Evolutionary conservation across 768 basidiomycete genomes (phyloP).

Genomic region (Fomitopsis pulvina): DNA sequence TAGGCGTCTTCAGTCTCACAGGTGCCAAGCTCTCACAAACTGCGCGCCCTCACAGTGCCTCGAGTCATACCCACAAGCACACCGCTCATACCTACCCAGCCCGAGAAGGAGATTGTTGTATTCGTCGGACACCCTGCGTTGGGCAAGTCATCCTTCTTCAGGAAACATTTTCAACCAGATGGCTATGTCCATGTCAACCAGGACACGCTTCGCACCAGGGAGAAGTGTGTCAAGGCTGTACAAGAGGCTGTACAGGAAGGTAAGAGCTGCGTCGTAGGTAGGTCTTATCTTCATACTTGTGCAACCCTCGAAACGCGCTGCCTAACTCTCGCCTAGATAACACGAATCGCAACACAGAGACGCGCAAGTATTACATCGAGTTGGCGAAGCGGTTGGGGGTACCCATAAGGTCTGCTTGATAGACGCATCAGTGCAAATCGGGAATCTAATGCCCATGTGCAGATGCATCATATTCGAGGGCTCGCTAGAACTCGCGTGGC

Average conservation of each 20-base stretch:
- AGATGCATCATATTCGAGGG: constrained; percentile 77
- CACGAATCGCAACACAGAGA: constrained; percentile 74
- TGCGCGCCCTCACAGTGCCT: constrained; percentile 32
- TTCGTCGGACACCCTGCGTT: constrained; percentile 57
- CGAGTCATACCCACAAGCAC: constrained; percentile 42
- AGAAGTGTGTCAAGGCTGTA: constrained; percentile 66
- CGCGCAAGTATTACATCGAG: constrained; percentile 66
- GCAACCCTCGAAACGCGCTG: background rate
- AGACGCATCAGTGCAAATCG: background rate
- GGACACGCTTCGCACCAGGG: constrained; percentile 67
- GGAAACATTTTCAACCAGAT: constrained; percentile 53
- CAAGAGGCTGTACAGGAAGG: constrained; percentile 46
- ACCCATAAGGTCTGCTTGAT: constrained; percentile 42
- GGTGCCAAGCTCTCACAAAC: background rate
- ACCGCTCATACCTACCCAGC: constrained; percentile 33
- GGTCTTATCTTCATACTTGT: constrained; percentile 15
- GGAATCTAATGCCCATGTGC: background rate
- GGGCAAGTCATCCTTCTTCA: constrained; percentile 83
- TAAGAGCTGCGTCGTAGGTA: constrained; percentile 74
- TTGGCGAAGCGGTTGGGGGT: constrained; percentile 51
- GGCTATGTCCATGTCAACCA: constrained; percentile 86
- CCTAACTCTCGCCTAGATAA: constrained; percentile 51
- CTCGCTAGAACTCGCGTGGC: constrained; percentile 79
- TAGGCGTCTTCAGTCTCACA: constrained; percentile 4
- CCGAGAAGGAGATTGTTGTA: constrained; percentile 41